Conservation (phyloP, 2,329 filamentous ascomycete species). For the Phyllosticta citriasiana region DNA sequence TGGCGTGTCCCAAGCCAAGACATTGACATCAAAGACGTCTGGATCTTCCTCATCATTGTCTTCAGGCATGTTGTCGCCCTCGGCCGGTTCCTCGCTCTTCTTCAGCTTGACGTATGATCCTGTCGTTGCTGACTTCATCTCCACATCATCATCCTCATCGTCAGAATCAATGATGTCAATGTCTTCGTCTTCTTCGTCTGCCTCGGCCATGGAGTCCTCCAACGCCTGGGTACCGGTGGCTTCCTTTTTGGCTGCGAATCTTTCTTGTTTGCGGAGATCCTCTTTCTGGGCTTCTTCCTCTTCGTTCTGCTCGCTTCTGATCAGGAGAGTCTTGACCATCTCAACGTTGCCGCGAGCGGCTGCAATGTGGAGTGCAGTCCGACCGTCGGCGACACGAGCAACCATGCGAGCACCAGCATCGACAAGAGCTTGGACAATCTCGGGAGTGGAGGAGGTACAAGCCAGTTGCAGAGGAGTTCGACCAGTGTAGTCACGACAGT, state of each 20-base stretch:
- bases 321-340: constrained; percentile 63
- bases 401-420: constrained; percentile 63
- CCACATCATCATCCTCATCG: constrained; percentile 37
- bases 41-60: constrained; percentile 56
- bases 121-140: constrained; percentile 36
- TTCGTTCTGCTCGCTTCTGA: constrained; percentile 65
- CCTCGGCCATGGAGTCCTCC: not conserved
- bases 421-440: constrained; percentile 62
- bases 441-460: constrained; percentile 54
- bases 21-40: constrained; percentile 70
- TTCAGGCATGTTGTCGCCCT: constrained; percentile 35
- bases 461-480: constrained; percentile 72
- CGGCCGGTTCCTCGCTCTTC: constrained; percentile 31
- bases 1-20: constrained; percentile 68
- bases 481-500: constrained; percentile 68
- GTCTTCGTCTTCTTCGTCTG: constrained; percentile 34
- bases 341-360: constrained; percentile 57
- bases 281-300: constrained; percentile 53
- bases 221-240: not conserved
- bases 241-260: constrained; percentile 13
- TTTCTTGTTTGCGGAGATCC: constrained; percentile 36
- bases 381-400: constrained; percentile 66
- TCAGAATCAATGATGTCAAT: constrained; percentile 42
- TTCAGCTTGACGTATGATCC: constrained; percentile 65
- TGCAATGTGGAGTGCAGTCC: constrained; percentile 74